Base-by-base conservation (phyloP, 139 green algal genomes). In the Chlorella sp. region DNA sequence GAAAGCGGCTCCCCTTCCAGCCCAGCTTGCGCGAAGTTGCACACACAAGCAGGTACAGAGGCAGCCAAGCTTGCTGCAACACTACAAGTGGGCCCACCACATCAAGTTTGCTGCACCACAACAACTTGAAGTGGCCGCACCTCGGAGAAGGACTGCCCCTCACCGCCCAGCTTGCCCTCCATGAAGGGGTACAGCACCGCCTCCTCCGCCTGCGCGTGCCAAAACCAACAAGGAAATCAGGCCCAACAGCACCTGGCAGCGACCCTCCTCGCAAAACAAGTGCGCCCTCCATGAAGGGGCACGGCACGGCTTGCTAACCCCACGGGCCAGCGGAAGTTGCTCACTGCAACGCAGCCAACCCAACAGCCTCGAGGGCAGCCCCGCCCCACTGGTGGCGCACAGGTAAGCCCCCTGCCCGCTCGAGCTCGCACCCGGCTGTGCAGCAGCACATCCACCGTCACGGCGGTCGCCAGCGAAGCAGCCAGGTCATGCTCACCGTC, bases 141-240 rank as follows among this genome's bases (percentile, higher is more conserved):
- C 70, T 76, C 70, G 70, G 22, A 58, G 70, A 76, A 76, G 9
- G 40, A 24, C 17, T 54, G 40, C 22, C 70, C 70, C 70, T 76
- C 70, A 24, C 58, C 36, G 38, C 70, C 70, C 40, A 76, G 70
- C 70, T 51, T 54, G 36, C 38, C 3, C 40, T 38, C 70, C 40
- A 51, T n/a, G 41, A 76, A 76, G 41, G 70, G 70, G 41, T 76
- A 76, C 24, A 76, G 70, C 70, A 76, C 70, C 24, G 28, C 9
- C 70, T 76, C 70, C 70, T 76, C 70, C 4, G 70, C 70, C 40
- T 54, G 70, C 19, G 9, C 11, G 6, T 24, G 67, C n/a, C n/a
- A n/a, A n/a, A n/a, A n/a, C n/a, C n/a, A n/a, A n/a, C n/a, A n/a
- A n/a, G n/a, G n/a, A n/a, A n/a, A n/a, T n/a, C n/a, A n/a, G n/a